Conservation (phyloP, 495 filamentous ascomycete genomes). For the Podospora fimiseda region DNA sequence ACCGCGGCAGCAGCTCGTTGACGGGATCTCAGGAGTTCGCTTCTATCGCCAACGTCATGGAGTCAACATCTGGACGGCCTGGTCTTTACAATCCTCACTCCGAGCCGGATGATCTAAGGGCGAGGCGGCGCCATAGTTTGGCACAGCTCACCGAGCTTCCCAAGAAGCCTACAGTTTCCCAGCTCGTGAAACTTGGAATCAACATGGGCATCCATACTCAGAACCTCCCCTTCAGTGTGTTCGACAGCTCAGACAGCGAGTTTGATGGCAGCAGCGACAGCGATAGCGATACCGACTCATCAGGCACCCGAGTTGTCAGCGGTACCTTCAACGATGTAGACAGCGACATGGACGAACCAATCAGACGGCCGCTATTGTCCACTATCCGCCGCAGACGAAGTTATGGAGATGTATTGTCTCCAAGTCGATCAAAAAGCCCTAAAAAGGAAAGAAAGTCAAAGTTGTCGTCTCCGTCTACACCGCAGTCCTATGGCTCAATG, state of each 20-base stretch:
- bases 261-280: conserved; percentile 27
- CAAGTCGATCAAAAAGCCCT: conserved; percentile 12
- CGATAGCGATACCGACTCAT: conserved; percentile 41
- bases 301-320: conserved; percentile 26
- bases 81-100: conserved; percentile 24
- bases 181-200: conserved; percentile 53
- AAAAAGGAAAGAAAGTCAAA: conserved; percentile 15
- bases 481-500: conserved; percentile 19
- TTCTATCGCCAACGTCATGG: conserved; percentile 27
- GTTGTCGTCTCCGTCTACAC: neutral
- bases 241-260: conserved; percentile 46
- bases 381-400: conserved; percentile 28
- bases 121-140: conserved; percentile 31
- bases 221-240: conserved; percentile 57
- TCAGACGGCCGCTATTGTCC: conserved; percentile 21
- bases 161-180: conserved; percentile 58
- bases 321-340: conserved; percentile 28
- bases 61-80: conserved; percentile 29
- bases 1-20: conserved; percentile 54
- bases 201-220: conserved; percentile 74
- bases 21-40: conserved; percentile 32
- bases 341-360: conserved; percentile 19
- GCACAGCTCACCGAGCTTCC: conserved; percentile 32
- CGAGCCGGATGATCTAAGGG: conserved; percentile 15
- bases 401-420: conserved; percentile 31